Conservation (phyloP, 2,329 filamentous ascomycete species). For the Fonsecaea pedrosoi region DNA sequence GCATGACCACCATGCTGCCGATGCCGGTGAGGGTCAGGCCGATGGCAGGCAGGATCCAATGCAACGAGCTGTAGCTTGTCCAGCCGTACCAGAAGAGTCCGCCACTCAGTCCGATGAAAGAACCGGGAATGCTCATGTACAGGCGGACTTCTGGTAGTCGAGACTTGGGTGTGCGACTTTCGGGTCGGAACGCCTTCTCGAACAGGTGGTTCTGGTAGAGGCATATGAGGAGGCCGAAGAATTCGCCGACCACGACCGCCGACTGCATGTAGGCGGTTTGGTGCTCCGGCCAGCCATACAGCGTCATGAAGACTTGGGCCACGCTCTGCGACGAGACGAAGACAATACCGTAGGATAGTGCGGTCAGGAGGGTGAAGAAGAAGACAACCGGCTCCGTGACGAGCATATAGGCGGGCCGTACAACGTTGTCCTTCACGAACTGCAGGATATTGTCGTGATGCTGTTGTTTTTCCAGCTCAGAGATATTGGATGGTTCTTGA, state of each 20-base stretch:
- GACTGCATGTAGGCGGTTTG: slow-evolving; percentile 53
- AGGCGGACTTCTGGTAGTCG: slow-evolving; percentile 6
- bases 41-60: background rate
- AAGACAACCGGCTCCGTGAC: slow-evolving; percentile 58
- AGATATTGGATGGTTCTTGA: background rate
- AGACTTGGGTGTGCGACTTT: background rate
- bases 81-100: slow-evolving; percentile 8
- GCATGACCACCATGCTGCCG: slow-evolving; percentile 78
- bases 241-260: slow-evolving; percentile 55
- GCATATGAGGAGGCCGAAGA: slow-evolving; percentile 50
- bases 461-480: slow-evolving; percentile 1
- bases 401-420: slow-evolving; percentile 45
- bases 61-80: background rate
- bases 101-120: background rate
- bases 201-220: background rate
- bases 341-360: slow-evolving; percentile 54
- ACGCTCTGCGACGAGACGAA: slow-evolving; percentile 59
- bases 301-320: slow-evolving; percentile 75
- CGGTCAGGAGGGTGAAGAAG: slow-evolving; percentile 56
- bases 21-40: slow-evolving; percentile 65
- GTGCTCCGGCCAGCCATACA: slow-evolving; percentile 72
- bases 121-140: slow-evolving; percentile 1
- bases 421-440: background rate
- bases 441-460: background rate
- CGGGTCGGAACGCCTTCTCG: background rate